Percentiles rank a stretch among this genome's conserved stretches.
These are phyloP conservation scores for Fusarium pseudocircinatum DNA, from an alignment of 2,329 filamentous ascomycete species.

Conservation along the genomic window DNA sequence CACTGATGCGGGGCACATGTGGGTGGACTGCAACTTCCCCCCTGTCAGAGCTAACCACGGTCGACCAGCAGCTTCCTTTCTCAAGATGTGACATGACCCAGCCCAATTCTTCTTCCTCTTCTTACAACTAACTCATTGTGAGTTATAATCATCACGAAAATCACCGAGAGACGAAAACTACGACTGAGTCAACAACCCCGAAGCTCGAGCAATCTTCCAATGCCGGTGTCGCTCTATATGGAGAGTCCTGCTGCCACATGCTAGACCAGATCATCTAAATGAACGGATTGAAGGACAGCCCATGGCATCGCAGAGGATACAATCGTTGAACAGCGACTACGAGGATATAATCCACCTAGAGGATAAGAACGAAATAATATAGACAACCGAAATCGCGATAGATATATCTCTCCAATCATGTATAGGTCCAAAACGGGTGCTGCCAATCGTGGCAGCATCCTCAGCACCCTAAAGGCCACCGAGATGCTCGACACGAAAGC, in stretches of 20 bases:
- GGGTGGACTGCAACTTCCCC: constrained; percentile 1
- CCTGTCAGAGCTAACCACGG: constrained; percentile 19
- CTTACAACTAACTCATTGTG: constrained; percentile 12
- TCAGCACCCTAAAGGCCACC: constrained; percentile 81
- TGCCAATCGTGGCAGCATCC: constrained; percentile 61
- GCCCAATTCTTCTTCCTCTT: background rate
- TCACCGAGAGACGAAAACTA: background rate
- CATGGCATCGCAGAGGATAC: constrained; percentile 22
- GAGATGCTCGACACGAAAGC: constrained; percentile 83
- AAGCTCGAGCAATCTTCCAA: constrained; percentile 11
- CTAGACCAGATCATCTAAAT: constrained; percentile 24
- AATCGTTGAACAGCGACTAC: constrained; percentile 17
- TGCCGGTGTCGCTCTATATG: constrained; percentile 22
- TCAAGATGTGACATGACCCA: constrained; percentile 19
- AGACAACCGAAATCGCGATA: background rate
- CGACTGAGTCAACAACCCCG: background rate
- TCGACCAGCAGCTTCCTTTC: constrained; percentile 12
- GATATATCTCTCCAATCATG: constrained; percentile 46
- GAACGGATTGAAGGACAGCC: constrained; percentile 24
- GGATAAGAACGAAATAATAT: background rate
- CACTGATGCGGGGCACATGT: constrained; percentile 28
- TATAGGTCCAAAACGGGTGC: constrained; percentile 55
- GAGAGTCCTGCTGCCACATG: constrained; percentile 34
- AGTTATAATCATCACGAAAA: background rate
- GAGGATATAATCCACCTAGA: background rate